Evolutionary conservation across 768 basidiomycete species (phyloP), one percentile per base, ranked within the genome.

Genomic region (Lanmaoa pseudosensibilis): DNA sequence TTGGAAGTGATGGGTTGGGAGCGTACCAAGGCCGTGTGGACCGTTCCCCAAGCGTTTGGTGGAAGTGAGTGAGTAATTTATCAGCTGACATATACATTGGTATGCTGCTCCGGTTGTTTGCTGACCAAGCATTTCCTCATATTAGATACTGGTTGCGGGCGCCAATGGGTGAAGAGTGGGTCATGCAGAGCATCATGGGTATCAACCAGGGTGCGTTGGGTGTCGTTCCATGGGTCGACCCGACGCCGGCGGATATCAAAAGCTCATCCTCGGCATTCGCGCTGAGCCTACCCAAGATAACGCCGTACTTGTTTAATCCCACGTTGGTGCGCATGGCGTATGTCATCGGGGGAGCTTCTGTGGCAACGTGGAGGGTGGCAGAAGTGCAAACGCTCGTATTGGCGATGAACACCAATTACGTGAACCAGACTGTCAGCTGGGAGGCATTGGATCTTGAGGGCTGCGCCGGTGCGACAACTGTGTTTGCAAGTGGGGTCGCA

Each of bases 31-130:
- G 80, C 86, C 2, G 78, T 90, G 0, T 92, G 90, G 91, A 83
- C 85, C 2, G 90, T 92, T 1, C 87, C 89, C 0, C 90, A 92
- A 69, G 89, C 80, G 0, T 92, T 92, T 65, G 87, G 88, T 27
- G 65, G 27, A 6, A 63, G 15, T 7, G 16, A 58, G 62, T 67
- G 59, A 70, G 74, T 77, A n/a, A n/a, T n/a, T n/a, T n/a, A n/a
- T n/a, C n/a, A n/a, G n/a, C n/a, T n/a, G 1, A 16, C 12, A n/a
- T 5, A 25, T 13, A 3, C 13, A 13, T 34, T 2, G 39, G 38
- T 30, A 15, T 19, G 16, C 6, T 15, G n/a, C 33, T 27, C 5
- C 19, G n/a, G 21, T 27, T 2, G 12, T 38, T 12, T 50, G 4
- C 44, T 50, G n/a, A 59, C 38, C 8, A 3, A 21, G 9, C 1